Evolutionary conservation across 2,329 filamentous ascomycete genomes (phyloP), one percentile per base, ranked within the genome.

Genomic region (Phaeosphaeriaceae sp.): DNA sequence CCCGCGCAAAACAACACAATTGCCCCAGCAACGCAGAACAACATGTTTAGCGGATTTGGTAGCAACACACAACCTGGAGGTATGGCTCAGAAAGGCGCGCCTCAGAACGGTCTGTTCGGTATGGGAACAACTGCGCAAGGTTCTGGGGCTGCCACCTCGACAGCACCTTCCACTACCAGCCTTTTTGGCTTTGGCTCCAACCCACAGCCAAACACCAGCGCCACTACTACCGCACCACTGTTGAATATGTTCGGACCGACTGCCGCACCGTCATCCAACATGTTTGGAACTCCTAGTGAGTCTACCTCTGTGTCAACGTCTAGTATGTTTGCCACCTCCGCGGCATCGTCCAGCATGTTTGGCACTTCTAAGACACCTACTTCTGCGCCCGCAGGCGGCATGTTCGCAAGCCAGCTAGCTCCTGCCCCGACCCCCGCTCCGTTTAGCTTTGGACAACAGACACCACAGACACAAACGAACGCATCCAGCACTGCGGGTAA

Each of bases 11-110:
- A 39, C 58, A 60, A 48, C 34, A 26, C 23, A 26, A 26, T 26
- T 11, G 23, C 23, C 23, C 23, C 23, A 26, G 23, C 51, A 18
- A 38, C 46, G 32, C 42, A 39, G 28, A 50, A 39, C 28, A 50
- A 28, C 30, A 39, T 54, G 11, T 64, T 64, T 23, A 51, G 48
- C 39, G 56, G 52, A n/a, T 65, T 58, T 43, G 62, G 60, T 17
- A 43, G 56, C 17, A 54, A 54, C 21, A 29, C 50, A 15, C 53
- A 59, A 32, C 55, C 57, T 16, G 48, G 55, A 26, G 43, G 30
- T 34, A 40, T 48, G 29, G 30, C 49, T 28, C 42, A 42, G 36
- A 40, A 35, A 20, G 42, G 28, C 35, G 46, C 36, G 41, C 51
- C 37, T 2, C 48, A 51, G 30, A 50, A 49, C 21, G 61, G 40